Evolutionary conservation across 768 basidiomycete genomes (phyloP).

Genomic region (Chlorophyllum brunneum): DNA sequence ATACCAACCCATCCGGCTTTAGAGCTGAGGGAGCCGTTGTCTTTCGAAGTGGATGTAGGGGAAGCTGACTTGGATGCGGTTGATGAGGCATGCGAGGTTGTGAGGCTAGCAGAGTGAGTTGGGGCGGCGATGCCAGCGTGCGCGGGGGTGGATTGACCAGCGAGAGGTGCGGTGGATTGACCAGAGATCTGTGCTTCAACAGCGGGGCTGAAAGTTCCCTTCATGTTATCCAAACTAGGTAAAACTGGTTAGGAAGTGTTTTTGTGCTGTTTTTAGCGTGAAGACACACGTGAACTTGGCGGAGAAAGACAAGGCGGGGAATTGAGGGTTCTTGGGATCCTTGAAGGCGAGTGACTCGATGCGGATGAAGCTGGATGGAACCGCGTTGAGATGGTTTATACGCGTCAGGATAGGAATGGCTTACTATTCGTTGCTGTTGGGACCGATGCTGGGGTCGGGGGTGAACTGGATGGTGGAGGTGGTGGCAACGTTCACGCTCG

Average conservation of each 20-base stretch:
- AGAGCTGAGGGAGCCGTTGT: constrained; percentile 14
- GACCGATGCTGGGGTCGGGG: constrained; percentile 48
- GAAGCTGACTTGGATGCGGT: constrained; percentile 17
- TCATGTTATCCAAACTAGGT: constrained; percentile 67
- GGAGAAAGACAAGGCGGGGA: constrained; percentile 69
- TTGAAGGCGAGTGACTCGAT: constrained; percentile 55
- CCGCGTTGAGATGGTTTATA: constrained; percentile 7
- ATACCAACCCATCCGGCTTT: constrained; percentile 30
- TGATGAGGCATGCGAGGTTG: constrained; percentile 17
- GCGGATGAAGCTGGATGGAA: constrained; percentile 69
- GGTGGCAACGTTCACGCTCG: constrained; percentile 48
- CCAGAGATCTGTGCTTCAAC: constrained; percentile 59
- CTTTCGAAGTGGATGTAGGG: constrained; percentile 14
- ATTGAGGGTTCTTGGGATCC: constrained; percentile 49
- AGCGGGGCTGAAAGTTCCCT: constrained; percentile 57
- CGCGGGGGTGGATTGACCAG: constrained; percentile 27
- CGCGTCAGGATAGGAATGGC: constrained; percentile 16
- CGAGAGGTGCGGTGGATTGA: constrained; percentile 53
- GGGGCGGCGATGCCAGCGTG: constrained; percentile 17
- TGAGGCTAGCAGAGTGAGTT: constrained; percentile 17
- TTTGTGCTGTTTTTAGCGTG: background rate
- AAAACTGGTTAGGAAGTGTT: background rate
- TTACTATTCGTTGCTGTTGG: constrained; percentile 54
- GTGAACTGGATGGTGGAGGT: constrained; percentile 46
- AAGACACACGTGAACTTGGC: constrained; percentile 71